phyloP scores from a whole-genome alignment of 2,329 filamentous ascomycete genomes.

The Curvularia sp. region DNA sequence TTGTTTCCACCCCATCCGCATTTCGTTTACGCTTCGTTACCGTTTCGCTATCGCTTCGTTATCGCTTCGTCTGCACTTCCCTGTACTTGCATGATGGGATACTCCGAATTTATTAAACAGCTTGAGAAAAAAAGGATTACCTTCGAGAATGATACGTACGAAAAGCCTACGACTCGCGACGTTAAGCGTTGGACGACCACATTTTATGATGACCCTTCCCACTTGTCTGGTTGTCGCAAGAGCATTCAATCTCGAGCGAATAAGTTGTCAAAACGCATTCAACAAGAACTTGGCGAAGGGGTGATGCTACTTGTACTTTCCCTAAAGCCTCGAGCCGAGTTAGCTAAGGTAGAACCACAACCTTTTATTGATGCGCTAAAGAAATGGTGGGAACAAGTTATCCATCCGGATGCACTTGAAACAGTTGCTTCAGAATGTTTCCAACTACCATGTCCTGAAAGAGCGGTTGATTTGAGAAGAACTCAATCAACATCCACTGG shows the following conservation, averaged over 20 bases:
- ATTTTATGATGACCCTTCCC: not conserved
- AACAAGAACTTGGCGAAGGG: not conserved
- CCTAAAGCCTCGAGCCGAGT: not conserved
- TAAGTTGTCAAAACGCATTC: not conserved
- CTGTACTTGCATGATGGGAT: not conserved
- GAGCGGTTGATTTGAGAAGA: not conserved
- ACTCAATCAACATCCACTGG: not conserved
- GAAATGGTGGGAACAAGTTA: not conserved
- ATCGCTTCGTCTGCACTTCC: not conserved
- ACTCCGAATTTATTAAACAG: not conserved
- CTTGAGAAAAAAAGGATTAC: not conserved
- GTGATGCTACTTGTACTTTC: not conserved
- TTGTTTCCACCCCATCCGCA: not conserved
- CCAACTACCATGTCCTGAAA: not conserved
- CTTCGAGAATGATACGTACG: not conserved
- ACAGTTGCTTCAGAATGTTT: not conserved
- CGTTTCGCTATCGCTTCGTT: no score
- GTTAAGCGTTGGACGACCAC: not conserved
- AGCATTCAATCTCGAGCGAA: not conserved
- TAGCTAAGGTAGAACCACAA: not conserved
- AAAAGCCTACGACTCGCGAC: not conserved
- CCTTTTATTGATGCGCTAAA: not conserved
- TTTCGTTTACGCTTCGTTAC: not conserved
- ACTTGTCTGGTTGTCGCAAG: not conserved
- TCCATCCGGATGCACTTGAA: not conserved